These are phyloP conservation scores for Yarrowia hollandica DNA, from an alignment of 805 yeast species.

Conservation along the genomic window DNA sequence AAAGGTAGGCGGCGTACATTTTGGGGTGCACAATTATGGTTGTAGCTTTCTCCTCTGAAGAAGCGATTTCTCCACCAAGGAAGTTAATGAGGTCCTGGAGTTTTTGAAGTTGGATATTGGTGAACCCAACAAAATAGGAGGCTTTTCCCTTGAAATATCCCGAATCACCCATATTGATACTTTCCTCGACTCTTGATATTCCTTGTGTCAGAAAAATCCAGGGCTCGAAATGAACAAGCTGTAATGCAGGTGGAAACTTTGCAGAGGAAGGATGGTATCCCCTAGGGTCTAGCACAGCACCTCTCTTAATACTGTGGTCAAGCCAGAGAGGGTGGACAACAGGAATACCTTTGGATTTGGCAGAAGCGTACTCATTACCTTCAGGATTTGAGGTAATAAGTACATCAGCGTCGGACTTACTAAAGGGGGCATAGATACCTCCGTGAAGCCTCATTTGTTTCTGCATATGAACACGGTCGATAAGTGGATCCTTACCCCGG, in stretches of 20 bases:
- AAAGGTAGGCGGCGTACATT: neutral
- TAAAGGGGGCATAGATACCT: neutral
- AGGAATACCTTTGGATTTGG: neutral
- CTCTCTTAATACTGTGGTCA: neutral
- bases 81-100: neutral
- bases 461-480: neutral
- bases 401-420: neutral
- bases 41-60: neutral
- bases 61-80: neutral
- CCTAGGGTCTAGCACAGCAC: neutral
- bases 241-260: neutral
- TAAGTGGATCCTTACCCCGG: neutral
- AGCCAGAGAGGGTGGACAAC: neutral
- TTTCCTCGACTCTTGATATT: neutral
- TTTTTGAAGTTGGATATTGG: neutral
- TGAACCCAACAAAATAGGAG: neutral
- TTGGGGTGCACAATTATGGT: neutral
- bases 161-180: too few relatives aligned
- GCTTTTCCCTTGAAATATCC: too few relatives aligned
- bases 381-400: neutral
- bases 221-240: neutral
- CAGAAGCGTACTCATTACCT: neutral
- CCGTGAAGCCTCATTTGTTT: neutral
- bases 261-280: neutral
- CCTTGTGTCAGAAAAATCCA: neutral